These are phyloP conservation scores for Spathaspora arborariae DNA, from an alignment of 805 yeast genomes.

Conservation along the genomic window DNA sequence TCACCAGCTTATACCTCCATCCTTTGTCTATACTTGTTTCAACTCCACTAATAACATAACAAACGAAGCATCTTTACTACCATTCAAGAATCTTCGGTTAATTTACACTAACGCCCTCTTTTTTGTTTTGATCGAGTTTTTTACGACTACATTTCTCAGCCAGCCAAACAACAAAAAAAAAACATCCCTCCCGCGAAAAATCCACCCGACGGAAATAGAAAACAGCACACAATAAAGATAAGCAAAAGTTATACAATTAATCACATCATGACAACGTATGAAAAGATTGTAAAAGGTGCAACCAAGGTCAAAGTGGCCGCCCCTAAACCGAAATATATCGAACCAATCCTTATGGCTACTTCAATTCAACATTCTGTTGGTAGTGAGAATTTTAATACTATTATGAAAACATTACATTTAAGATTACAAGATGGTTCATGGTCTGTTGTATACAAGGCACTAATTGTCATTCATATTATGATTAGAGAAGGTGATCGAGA, in stretches of 20 bases:
- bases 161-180: background rate
- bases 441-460: conserved; percentile 85
- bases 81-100: too few species aligned
- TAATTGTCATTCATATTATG: conserved; percentile 85
- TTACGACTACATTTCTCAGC: background rate
- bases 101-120: too few species aligned
- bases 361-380: conserved; percentile 41
- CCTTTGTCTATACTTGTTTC: too few species aligned
- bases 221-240: too few species aligned
- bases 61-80: too few species aligned
- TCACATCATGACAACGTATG: conserved; percentile 58
- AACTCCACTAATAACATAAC: too few species aligned
- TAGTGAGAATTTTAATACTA: conserved; percentile 56
- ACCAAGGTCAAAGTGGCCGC: conserved; percentile 73
- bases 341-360: conserved; percentile 80
- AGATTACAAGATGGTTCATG: conserved; percentile 80
- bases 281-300: conserved; percentile 66
- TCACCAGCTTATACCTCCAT: too few species aligned
- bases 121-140: too few species aligned
- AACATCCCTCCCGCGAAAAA: too few species aligned
- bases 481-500: conserved; percentile 86
- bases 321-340: conserved; percentile 95
- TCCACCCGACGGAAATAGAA: too few species aligned
- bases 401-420: conserved; percentile 58
- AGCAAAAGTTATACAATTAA: background rate